Evolutionary conservation across 306 rosid species (phyloP).

Genomic region (Vachellia pachyceras): DNA sequence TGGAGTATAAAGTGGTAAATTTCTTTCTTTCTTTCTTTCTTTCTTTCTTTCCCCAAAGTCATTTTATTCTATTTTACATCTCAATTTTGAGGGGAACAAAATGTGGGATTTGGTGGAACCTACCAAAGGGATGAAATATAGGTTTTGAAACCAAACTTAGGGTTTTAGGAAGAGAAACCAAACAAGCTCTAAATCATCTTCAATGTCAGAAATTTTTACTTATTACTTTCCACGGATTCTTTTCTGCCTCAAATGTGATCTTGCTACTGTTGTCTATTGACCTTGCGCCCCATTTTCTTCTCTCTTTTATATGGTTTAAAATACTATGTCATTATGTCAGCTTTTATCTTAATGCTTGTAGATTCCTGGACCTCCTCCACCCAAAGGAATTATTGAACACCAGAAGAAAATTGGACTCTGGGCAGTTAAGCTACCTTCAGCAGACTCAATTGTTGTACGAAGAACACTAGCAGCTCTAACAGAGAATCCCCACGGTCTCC

Average conservation of each 20-base stretch:
- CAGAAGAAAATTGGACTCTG: constrained; percentile 71
- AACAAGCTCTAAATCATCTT: no score
- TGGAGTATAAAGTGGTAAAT: neutral
- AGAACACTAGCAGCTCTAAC: constrained; percentile 68
- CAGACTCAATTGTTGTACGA: constrained; percentile 75
- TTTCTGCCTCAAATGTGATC: constrained; percentile 6
- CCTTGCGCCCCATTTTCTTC: neutral
- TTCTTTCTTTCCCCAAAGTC: neutral
- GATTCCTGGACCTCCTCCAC: constrained; percentile 80
- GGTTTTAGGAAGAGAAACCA: no score
- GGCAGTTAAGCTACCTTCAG: constrained; percentile 81
- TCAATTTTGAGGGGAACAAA: neutral
- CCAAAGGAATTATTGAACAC: constrained; percentile 62
- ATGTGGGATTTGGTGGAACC: no score
- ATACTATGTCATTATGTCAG: constrained; percentile 8
- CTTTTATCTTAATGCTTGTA: constrained; percentile 42
- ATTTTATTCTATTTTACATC: neutral
- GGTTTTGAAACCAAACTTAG: no score
- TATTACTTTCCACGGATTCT: constrained; percentile 1
- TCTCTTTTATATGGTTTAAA: constrained; percentile 17
- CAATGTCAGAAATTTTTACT: constrained; percentile 15
- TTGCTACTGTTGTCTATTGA: constrained; percentile 16
- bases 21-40: neutral
- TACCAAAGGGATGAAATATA: no score
- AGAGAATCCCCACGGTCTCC: constrained; percentile 72